Base-by-base conservation (phyloP, 2,329 filamentous ascomycete genomes). In the Talaromyces verruculosus region DNA sequence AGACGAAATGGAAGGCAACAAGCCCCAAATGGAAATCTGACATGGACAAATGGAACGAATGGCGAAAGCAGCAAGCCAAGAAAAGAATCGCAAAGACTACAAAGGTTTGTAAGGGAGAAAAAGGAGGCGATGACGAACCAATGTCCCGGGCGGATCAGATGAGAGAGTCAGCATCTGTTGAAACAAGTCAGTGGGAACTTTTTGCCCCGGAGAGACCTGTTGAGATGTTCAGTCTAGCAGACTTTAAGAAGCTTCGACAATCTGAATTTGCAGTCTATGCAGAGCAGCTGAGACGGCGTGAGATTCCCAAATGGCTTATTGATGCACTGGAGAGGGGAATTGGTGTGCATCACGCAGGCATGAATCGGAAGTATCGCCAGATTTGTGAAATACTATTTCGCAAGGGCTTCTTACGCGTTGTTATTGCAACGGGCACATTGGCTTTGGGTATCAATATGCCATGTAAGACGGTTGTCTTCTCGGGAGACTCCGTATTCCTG, bases 381-480 rank as follows among this genome's bases (percentile, higher is more conserved):
- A 92, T 74, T 82, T 83, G 79, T 82, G 78, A 80, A 78, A 80
- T 72, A 1, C 62, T 92, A 7, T 93, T 92, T 78, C 85, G 91
- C 8, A 89, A 86, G 73, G 89, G 90, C 0, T 93, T 86, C 72
- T 76, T 93, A 47, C 84, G 85, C 7, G 87, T 90, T 0, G 87
- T 93, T 33, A 83, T 93, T 30, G 90, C 91, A 0, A 93, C 91
- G 1, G 91, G 90, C 0, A 93, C 90, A 0, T 82, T 93, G 25
- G 89, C 89, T 1, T 80, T 93, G 5, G 91, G 91, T 80, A 90
- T 94, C 79, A 94, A 92, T 71, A 91, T 92, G 89, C 91, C 91
- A 10, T 93, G 90, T 75, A 91, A 91, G 75, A 94, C 91, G 0
- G 90, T 93, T 0, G 86, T 92, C 1, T 94, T 94, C 74, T 84